Evolutionary conservation across 805 yeast species (phyloP).

Genomic region (Candida lessepsii): DNA sequence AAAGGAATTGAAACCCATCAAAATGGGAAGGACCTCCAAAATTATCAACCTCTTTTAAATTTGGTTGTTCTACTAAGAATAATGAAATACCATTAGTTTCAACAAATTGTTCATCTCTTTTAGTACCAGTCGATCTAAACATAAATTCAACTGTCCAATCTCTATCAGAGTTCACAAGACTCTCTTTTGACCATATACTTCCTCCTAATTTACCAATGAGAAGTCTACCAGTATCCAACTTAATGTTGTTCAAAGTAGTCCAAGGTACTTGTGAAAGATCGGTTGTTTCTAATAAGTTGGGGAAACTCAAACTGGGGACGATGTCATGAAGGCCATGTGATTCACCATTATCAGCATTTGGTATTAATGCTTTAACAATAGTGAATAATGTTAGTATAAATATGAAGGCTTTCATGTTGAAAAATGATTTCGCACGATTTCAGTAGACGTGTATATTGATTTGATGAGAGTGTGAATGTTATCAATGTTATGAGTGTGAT

Average conservation of each 20-base stretch:
- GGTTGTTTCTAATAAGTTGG: conserved; percentile 30
- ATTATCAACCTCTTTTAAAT: conserved; percentile 17
- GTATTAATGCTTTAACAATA: not conserved
- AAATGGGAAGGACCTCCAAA: conserved; percentile 56
- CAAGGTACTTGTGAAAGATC: conserved; percentile 28
- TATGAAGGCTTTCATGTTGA: not conserved
- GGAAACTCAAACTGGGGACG: conserved; percentile 28
- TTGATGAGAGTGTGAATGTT: not conserved
- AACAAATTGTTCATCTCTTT: conserved; percentile 23
- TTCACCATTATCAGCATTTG: not conserved
- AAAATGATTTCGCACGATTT: too few species aligned
- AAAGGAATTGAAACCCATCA: conserved; percentile 62
- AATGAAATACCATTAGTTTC: conserved; percentile 56
- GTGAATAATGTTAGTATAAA: conserved; percentile 1
- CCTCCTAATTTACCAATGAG: conserved; percentile 21
- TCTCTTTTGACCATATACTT: conserved; percentile 21
- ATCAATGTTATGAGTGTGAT: not conserved
- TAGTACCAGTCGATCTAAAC: conserved; percentile 57
- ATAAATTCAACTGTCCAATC: conserved; percentile 62
- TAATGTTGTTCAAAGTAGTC: conserved; percentile 60
- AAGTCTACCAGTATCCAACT: conserved; percentile 75
- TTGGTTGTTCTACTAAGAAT: conserved; percentile 33
- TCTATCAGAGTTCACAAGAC: conserved; percentile 17
- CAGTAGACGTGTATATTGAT: too few species aligned
- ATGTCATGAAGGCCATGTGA: not conserved